Conservation (phyloP, 495 filamentous ascomycete species). For the Penicillium argentinense region DNA sequence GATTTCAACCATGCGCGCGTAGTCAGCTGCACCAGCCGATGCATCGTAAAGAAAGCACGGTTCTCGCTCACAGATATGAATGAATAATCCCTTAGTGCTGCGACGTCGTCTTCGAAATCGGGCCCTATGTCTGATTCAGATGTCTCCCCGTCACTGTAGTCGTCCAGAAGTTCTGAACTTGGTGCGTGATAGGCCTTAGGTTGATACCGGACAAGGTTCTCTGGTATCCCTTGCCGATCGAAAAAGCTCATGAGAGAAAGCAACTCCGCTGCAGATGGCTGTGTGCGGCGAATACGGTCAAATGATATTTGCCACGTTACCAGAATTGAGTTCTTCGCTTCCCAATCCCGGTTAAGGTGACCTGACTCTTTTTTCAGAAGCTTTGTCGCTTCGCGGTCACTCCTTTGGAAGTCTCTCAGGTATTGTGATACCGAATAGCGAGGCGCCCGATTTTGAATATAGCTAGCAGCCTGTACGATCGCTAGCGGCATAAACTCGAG, state of each 20-base stretch:
- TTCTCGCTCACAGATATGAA: slow-evolving; percentile 31
- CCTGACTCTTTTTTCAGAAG: background rate
- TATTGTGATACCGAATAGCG: too few relatives aligned
- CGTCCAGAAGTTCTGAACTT: background rate
- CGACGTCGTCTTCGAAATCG: slow-evolving; percentile 45
- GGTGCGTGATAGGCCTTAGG: background rate
- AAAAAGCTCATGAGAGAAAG: too few relatives aligned
- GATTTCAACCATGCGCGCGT: slow-evolving; percentile 25
- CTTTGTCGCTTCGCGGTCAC: too few relatives aligned
- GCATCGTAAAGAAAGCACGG: slow-evolving; percentile 16
- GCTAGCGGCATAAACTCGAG: too few relatives aligned
- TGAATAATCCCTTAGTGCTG: slow-evolving; percentile 37
- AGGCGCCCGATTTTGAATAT: too few relatives aligned
- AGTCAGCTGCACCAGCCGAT: slow-evolving; percentile 23
- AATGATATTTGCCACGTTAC: slow-evolving; percentile 35
- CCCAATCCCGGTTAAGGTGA: too few relatives aligned
- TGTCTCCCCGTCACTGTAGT: background rate
- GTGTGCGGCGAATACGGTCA: slow-evolving; percentile 17
- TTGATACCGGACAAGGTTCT: too few relatives aligned
- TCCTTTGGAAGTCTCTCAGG: too few relatives aligned
- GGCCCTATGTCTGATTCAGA: background rate
- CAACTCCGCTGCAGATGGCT: too few relatives aligned
- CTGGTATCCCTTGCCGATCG: too few relatives aligned
- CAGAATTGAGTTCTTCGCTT: slow-evolving; percentile 24
- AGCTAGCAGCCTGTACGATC: too few relatives aligned